Evolutionary conservation across 768 basidiomycete species (phyloP), one percentile per base, ranked within the genome.

Genomic region (Psilocybe cubensis): DNA sequence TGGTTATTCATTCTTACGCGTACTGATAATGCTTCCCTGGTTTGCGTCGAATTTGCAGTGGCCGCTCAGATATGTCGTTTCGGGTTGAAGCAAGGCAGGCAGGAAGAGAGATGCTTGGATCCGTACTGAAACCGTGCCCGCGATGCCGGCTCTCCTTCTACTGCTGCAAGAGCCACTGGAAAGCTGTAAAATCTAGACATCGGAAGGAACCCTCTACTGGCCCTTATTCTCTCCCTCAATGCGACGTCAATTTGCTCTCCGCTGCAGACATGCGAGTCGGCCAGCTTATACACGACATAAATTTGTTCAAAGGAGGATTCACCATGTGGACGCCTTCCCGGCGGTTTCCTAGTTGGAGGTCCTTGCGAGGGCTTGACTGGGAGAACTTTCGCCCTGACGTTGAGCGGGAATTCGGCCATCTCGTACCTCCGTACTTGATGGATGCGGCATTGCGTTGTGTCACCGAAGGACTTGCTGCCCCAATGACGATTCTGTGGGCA

Each of bases 401-500:
- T 29, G 54, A 43, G 14, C 28, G 31, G 45, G 33, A 17, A n/a
- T 49, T 60, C 10, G 31, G 25, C 9, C 44, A 45, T n/a, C 27
- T 50, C 5, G 70, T 71, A 0, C 66, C 68, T 3, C 54, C 46
- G 8, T n/a, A n/a, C n/a, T 43, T 72, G 20, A 54, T 70, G 7
- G 60, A 70, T 50, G 60, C 70, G 2, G 63, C 74, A 64, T 33
- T 75, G 17, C 63, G 73, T 6, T 62, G 59, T 1, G 66, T 63
- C 17, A 72, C 72, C 0, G 67, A 73, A 5, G 53, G 45, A 11
- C 57, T 75, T 17, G 65, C 72, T 3, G 64, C 73, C 62, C 64
- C 73, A 1, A 67, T 75, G 70, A 71, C 70, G 3, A 72, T 73
- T 18, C 49, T 76, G 14, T 71, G 61, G 50, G 72, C 62, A 0